Base-by-base conservation (phyloP, 2,329 filamentous ascomycete genomes). In the Pseudopyricularia javanii region DNA sequence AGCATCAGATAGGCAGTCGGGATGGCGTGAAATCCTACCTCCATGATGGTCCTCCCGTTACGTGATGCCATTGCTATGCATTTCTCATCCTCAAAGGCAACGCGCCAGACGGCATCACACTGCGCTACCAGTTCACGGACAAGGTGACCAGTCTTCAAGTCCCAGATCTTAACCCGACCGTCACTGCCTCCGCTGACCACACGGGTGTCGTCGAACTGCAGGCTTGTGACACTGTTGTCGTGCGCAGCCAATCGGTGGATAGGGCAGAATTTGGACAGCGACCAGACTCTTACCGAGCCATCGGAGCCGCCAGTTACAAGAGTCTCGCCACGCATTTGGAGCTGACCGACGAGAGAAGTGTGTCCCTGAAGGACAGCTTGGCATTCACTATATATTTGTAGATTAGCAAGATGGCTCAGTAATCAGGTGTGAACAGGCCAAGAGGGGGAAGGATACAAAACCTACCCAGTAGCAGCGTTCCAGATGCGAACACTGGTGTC, bases 111-210 rank as follows among this genome's bases (percentile, higher is more conserved):
- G 15, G 91, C 91, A 64, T 98, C 91, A 0, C 91, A 89, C 52
- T 91, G 90, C 20, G 86, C 83, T 48, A 91, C 91, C 43, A 98
- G 79, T 68, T 98, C 93, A 55, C 93, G 83, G 22, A 98, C 88
- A 28, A 95, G 76, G 54, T 88, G 85, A 3, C 93, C 93, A 2
- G 88, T 93, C 68, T 93, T 90, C 55, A 97, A 74, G 70, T 95
- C 91, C 93, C 93, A 98, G 53, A 98, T 91, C 70, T 97, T 98
- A 58, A 98, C 93, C 52, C 93, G 80, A n/a, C 93, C 93, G 68
- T 98, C 93, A 61, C 88, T 95, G 50, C 93, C 94, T 60, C 93
- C 93, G 64, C 89, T 95, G 54, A 98, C 91, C 55, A 98, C 93
- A 53, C 93, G 81, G 24, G 86, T 91, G 64, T 96, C 91, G 63